phyloP scores from a whole-genome alignment of 495 filamentous ascomycete genomes.

The Pyrenula aspistea region DNA sequence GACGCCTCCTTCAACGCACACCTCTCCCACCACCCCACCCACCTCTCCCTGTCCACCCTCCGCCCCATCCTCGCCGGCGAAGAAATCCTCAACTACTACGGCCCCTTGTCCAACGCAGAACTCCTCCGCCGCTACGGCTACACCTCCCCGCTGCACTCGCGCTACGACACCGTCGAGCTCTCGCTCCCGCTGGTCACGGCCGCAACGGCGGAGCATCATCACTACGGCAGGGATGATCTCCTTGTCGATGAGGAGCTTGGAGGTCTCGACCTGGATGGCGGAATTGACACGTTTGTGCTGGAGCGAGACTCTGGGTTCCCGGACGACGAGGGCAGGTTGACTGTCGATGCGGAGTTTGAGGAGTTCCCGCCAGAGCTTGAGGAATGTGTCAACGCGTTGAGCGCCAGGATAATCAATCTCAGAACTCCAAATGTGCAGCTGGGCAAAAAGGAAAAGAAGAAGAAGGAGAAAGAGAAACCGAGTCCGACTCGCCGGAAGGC shows the following conservation, averaged over 20 bases:
- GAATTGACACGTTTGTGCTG: slow-evolving; percentile 12
- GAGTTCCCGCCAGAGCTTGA: slow-evolving; percentile 35
- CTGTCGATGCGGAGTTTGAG: slow-evolving; percentile 22
- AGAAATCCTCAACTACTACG: slow-evolving; percentile 88
- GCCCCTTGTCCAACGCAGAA: slow-evolving; percentile 69
- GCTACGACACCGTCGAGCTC: slow-evolving; percentile 76
- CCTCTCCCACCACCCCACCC: slow-evolving; percentile 56
- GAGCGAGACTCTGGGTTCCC: slow-evolving; percentile 30
- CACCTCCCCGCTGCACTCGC: slow-evolving; percentile 60
- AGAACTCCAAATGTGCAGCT: slow-evolving; percentile 29
- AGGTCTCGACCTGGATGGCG: slow-evolving; percentile 31
- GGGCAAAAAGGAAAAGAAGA: slow-evolving; percentile 23
- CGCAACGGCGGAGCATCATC: too few species aligned
- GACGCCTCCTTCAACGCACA: slow-evolving; percentile 78
- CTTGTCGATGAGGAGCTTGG: slow-evolving; percentile 26
- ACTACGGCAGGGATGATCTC: slow-evolving; percentile 32
- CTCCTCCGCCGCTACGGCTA: slow-evolving; percentile 84
- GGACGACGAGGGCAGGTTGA: slow-evolving; percentile 40
- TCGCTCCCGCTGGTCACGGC: too few species aligned
- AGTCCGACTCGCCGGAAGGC: slow-evolving; percentile 20
- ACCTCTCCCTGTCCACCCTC: slow-evolving; percentile 54
- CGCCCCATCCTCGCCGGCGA: slow-evolving; percentile 55
- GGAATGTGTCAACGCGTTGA: too few species aligned
- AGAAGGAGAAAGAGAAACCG: slow-evolving; percentile 32
- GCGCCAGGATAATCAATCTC: slow-evolving; percentile 34